Conservation (phyloP, 192 early-diverging fungal genomes). For the Linnemannia elongata region DNA sequence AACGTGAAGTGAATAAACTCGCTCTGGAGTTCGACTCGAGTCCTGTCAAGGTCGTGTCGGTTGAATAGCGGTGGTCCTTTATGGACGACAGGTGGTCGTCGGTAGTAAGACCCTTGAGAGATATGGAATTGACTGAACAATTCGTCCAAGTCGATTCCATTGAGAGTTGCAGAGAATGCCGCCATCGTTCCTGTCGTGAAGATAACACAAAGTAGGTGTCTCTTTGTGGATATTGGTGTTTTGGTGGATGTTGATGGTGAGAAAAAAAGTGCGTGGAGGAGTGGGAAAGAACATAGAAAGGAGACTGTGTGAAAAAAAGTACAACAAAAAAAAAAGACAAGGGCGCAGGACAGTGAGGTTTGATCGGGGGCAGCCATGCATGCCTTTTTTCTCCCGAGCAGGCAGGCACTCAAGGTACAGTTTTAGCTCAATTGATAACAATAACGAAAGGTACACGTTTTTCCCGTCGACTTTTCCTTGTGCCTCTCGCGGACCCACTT, state of each 20-base stretch:
- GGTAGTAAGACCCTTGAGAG: background rate
- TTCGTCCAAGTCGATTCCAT: background rate
- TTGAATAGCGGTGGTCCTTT: conserved; percentile 10
- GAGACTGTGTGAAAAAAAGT: background rate
- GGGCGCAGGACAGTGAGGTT: background rate
- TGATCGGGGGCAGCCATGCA: background rate
- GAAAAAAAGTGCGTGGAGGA: background rate
- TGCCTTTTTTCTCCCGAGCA: background rate
- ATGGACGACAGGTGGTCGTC: background rate
- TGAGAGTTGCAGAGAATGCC: background rate
- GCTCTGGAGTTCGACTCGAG: background rate
- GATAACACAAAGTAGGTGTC: background rate
- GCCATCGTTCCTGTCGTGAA: background rate
- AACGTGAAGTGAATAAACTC: conserved; percentile 30
- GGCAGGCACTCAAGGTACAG: background rate
- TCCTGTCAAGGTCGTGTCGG: background rate
- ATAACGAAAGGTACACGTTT: background rate
- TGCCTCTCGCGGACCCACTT: background rate
- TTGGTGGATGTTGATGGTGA: background rate
- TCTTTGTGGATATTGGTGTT: no score
- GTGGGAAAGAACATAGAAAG: background rate
- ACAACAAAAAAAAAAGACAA: background rate
- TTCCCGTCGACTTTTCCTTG: background rate
- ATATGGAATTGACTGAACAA: background rate
- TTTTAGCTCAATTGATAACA: background rate